Conservation (phyloP, 495 filamentous ascomycete genomes). For the Cercophora samala region DNA sequence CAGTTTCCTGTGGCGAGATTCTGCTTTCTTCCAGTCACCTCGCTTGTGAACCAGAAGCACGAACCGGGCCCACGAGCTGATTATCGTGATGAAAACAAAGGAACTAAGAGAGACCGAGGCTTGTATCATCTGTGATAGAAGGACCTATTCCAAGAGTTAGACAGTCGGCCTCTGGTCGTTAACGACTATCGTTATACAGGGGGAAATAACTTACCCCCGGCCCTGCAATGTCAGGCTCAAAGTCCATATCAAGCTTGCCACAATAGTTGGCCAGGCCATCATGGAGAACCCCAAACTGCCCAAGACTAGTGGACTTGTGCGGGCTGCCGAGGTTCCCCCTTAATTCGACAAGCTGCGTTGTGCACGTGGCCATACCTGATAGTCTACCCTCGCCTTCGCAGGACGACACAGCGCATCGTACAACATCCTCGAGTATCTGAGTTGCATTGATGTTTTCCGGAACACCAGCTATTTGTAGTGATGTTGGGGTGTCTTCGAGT, state of each 20-base stretch:
- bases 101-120: background rate
- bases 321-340: background rate
- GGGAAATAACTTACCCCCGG: constrained; percentile 7
- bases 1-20: background rate
- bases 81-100: background rate
- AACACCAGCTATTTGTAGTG: background rate
- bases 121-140: constrained; percentile 3
- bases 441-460: constrained; percentile 4
- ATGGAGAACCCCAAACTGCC: background rate
- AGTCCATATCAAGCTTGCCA: background rate
- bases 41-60: background rate
- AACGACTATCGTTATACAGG: background rate
- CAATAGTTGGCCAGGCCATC: background rate
- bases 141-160: background rate
- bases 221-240: constrained; percentile 13
- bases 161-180: background rate
- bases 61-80: background rate
- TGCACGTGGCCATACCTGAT: background rate
- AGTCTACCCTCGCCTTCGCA: background rate
- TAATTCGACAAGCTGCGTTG: background rate
- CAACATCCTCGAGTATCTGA: background rate
- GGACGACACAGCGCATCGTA: constrained; percentile 10
- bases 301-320: background rate
- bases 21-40: background rate
- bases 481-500: background rate